Evolutionary conservation across 495 filamentous ascomycete species (phyloP).

Genomic region (Annulohypoxylon bovei): DNA sequence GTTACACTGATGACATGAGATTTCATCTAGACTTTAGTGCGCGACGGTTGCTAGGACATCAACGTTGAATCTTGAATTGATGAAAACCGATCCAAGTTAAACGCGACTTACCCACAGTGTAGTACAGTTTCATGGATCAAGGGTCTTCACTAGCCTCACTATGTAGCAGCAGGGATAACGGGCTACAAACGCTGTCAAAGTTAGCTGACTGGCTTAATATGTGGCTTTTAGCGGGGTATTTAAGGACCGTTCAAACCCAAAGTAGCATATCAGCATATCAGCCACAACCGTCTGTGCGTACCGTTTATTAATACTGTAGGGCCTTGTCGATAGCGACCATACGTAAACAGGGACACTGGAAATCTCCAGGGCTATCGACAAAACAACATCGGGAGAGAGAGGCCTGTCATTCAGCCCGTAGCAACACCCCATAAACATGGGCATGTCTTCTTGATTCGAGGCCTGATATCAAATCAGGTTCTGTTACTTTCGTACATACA

Average conservation of each 20-base stretch:
- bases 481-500: constrained; percentile 16
- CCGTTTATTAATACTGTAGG: constrained; percentile 1
- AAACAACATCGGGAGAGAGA: constrained; percentile 29
- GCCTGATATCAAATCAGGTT: constrained; percentile 7
- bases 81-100: constrained; percentile 2
- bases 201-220: not conserved
- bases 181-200: not conserved
- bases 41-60: constrained; percentile 20
- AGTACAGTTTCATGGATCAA: constrained; percentile 9
- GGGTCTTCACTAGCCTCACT: not conserved
- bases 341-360: constrained; percentile 20
- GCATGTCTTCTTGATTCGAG: constrained; percentile 14
- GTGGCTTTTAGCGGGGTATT: constrained; percentile 10
- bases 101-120: not conserved
- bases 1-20: constrained; percentile 1
- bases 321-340: constrained; percentile 13
- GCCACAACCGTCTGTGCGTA: constrained; percentile 6
- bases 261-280: too few species aligned
- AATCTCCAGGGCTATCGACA: constrained; percentile 5
- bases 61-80: not conserved
- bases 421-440: constrained; percentile 23
- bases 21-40: constrained; percentile 21
- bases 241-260: too few species aligned
- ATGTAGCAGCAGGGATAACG: not conserved
- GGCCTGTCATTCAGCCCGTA: constrained; percentile 23